Evolutionary conservation across 768 basidiomycete genomes (phyloP), one percentile per base, ranked within the genome.

Genomic region (Boletus rex-veris): DNA sequence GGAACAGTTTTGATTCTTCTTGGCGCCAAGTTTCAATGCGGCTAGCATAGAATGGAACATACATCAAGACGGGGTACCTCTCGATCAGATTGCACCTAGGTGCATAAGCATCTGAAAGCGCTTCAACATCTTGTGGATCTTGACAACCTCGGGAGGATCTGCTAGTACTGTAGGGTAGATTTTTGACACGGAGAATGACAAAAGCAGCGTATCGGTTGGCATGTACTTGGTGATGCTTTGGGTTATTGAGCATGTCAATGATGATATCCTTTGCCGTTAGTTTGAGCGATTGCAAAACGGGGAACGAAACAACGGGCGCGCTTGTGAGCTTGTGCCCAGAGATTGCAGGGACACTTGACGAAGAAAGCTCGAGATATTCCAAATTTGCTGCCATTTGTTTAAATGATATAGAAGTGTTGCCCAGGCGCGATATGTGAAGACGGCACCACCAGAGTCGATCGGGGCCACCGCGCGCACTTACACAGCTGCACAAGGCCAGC

Each of bases 321-420:
- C 37, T 61, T 21, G 66, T 59, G 24, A 62, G 52, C 35, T 52
- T 59, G 48, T 61, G 61, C 12, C 58, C 70, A 14, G 74, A 72
- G 48, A 72, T 68, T 28, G 77, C 71, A 51, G 77, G 75, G 16
- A 77, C 66, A 10, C 77, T 76, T 39, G 77, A 80, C 28, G 83
- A 82, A 16, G 77, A 81, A 21, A 90, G 78, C 66, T 90, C 87
- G 45, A 89, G 76, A 60, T 82, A 86, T 61, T 86, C 84, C 15
- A 89, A 73, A 41, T 74, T 75, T 10, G 71, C 75, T 0, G 82
- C 80, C 4, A 79, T 76, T 38, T 74, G 77, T 44, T 72, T 71
- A 43, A 84, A 24, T 24, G 21, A 24, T 24, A 3, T 24, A 24
- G 21, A 24, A 24, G 21, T 24, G 21, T 24, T 24, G 3, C 21